These are phyloP conservation scores for Zalaria obscura DNA, from an alignment of 2,329 filamentous ascomycete species.

Conservation along the genomic window DNA sequence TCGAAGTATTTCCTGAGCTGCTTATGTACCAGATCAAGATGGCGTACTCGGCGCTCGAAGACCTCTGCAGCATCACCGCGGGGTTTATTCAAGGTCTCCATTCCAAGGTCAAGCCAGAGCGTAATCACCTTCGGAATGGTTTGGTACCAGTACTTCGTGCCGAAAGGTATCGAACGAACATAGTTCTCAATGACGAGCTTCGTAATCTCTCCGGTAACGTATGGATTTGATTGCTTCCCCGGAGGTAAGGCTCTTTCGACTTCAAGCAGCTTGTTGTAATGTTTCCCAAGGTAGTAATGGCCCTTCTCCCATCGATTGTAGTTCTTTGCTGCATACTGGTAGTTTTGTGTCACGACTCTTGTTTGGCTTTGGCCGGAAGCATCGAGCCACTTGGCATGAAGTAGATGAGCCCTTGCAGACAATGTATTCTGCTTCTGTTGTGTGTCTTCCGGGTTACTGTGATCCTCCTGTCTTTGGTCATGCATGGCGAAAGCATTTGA, in stretches of 20 bases:
- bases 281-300: slow-evolving; percentile 89
- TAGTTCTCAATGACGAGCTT: slow-evolving; percentile 92
- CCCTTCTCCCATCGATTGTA: slow-evolving; percentile 77
- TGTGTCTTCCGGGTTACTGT: slow-evolving; percentile 16
- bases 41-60: slow-evolving; percentile 41
- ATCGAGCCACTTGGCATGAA: slow-evolving; percentile 95
- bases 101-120: slow-evolving; percentile 84
- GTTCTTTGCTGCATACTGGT: slow-evolving; percentile 65
- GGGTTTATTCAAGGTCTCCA: slow-evolving; percentile 38
- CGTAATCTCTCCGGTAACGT: slow-evolving; percentile 64
- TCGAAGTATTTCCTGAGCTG: slow-evolving; percentile 69
- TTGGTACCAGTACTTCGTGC: slow-evolving; percentile 92
- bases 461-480: slow-evolving; percentile 18
- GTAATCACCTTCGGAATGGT: slow-evolving; percentile 85
- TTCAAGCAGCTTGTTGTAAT: slow-evolving; percentile 93
- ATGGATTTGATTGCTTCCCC: slow-evolving; percentile 48
- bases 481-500: slow-evolving; percentile 56
- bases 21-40: slow-evolving; percentile 54
- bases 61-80: slow-evolving; percentile 28
- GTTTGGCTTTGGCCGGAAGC: slow-evolving; percentile 86
- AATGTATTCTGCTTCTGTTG: slow-evolving; percentile 43
- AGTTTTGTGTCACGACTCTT: slow-evolving; percentile 63
- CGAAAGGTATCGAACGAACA: slow-evolving; percentile 69
- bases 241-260: slow-evolving; percentile 66
- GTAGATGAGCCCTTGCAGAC: slow-evolving; percentile 65